Base-by-base conservation (phyloP, 768 basidiomycete species). In the Boletus tomentosulus region DNA sequence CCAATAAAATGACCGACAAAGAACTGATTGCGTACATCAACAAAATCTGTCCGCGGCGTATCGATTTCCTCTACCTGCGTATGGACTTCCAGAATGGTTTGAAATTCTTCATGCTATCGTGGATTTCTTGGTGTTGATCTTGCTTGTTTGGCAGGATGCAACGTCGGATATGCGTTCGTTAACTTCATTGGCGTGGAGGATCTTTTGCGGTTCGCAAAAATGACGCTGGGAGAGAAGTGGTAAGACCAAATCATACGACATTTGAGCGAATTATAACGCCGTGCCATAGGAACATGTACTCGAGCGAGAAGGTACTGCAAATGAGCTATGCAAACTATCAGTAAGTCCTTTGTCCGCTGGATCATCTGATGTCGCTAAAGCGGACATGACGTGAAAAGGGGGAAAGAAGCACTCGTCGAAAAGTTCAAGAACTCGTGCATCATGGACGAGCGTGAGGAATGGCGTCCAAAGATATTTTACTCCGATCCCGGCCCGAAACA, bases 251-350 rank as follows among this genome's bases (percentile, higher is more conserved):
- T 22, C 37, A 43, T 48, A 9, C 6, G 31, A 55, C 19, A 39
- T 46, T 47, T 30, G 56, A 47, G 22, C 42, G 31, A 35, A 31
- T 9, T 11, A 42, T 54, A 37, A 61, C 42, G 50, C 31, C 50
- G 24, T 56, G 48, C 19, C 24, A 15, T 66, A 92, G 89, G 90
- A 93, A 95, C 65, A 85, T 91, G 84, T 93, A 90, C 66, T 88
- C 88, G 9, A 92, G 89, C 56, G 89, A 94, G 70, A 95, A 95
- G 64, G 85, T 92, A 9, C 71, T 93, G 49, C 87, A 93, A 62
- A 91, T 93, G 86, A 88, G 87, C 60, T 95, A 93, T 65, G 93
- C 92, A 3, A 93, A 91, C 60, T 92, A 90, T 64, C 92, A 94
- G 91, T 92, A 57, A 50, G 89, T 78, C n/a, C 9, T 31, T 48